Conservation (phyloP, 352 stramenopile genomes). For the Globisporangium ultimum region DNA sequence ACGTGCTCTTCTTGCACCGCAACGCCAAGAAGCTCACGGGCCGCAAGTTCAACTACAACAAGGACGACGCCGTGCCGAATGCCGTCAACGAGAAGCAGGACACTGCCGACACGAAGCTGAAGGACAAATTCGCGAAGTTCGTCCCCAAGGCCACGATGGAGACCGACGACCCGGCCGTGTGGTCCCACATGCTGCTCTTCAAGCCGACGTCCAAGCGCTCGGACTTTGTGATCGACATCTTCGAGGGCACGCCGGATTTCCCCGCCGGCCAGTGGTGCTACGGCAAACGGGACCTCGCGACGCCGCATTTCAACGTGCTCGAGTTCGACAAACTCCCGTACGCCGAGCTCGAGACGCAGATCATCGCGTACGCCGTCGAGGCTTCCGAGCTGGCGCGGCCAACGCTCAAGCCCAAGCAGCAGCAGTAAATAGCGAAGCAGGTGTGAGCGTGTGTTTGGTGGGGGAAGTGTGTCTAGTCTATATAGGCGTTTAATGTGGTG, state of each 20-base stretch:
- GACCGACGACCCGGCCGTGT: conserved; percentile 47
- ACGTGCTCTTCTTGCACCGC: conserved; percentile 50
- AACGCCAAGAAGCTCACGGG: conserved; percentile 48
- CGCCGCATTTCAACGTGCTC: conserved; percentile 29
- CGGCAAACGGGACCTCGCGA: conserved; percentile 27
- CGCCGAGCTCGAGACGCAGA: conserved; percentile 19
- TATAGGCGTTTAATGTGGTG: background rate
- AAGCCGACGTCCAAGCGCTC: conserved; percentile 33
- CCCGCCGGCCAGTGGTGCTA: conserved; percentile 56
- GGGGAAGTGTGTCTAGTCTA: too few species aligned
- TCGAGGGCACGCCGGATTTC: conserved; percentile 28
- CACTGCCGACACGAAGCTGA: background rate
- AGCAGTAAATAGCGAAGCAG: background rate
- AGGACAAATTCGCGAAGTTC: background rate
- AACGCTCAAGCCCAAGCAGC: too few species aligned
- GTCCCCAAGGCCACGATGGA: conserved; percentile 5
- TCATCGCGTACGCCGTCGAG: conserved; percentile 25
- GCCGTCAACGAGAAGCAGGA: too few species aligned
- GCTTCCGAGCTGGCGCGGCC: conserved; percentile 16
- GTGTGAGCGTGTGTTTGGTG: background rate
- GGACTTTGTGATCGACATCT: conserved; percentile 58
- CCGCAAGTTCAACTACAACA: conserved; percentile 8
- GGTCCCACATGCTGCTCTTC: conserved; percentile 68
- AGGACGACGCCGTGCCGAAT: background rate
- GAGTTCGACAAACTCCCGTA: conserved; percentile 24